Evolutionary conservation across 768 basidiomycete genomes (phyloP).

Genomic region (Mrakia gelida): DNA sequence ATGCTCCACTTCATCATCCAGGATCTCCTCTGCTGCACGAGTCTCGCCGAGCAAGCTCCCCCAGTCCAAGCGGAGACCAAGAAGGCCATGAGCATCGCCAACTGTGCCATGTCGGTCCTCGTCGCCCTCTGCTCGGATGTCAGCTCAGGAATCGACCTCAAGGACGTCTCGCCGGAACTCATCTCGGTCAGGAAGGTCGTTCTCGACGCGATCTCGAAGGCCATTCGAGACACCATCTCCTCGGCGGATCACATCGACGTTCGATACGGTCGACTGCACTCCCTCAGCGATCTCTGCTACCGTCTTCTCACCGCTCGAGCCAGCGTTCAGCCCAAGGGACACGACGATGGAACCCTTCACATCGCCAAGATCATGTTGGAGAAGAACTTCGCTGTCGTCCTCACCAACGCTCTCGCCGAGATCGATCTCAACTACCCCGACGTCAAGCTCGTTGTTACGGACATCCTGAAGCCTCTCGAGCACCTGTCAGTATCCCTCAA

Average conservation of each 20-base stretch:
- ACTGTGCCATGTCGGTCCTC: conserved; percentile 61
- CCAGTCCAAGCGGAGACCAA: conserved; percentile 33
- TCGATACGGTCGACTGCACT: conserved; percentile 82
- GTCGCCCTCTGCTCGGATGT: conserved; percentile 91
- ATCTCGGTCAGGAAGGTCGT: conserved; percentile 89
- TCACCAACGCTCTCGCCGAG: conserved; percentile 84
- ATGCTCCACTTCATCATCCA: conserved; percentile 31
- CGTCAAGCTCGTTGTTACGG: conserved; percentile 75
- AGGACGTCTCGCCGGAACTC: conserved; percentile 67
- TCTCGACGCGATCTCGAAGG: conserved; percentile 77
- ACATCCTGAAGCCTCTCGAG: conserved; percentile 83
- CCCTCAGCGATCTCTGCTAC: conserved; percentile 79
- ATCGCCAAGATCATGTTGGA: conserved; percentile 98
- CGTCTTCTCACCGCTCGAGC: conserved; percentile 73
- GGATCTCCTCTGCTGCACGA: conserved; percentile 32
- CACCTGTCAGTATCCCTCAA: conserved; percentile 60
- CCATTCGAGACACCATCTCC: conserved; percentile 69
- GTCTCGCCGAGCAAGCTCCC: conserved; percentile 30
- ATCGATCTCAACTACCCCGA: conserved; percentile 95
- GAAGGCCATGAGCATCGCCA: conserved; percentile 42
- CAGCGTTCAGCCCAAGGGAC: conserved; percentile 49
- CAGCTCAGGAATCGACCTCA: conserved; percentile 59
- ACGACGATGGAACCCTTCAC: conserved; percentile 75
- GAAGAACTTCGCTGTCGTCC: conserved; percentile 84
- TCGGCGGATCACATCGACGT: conserved; percentile 58